Conservation (phyloP, 108 stramenopile species). For the Cyclostephanos tholiformis region DNA sequence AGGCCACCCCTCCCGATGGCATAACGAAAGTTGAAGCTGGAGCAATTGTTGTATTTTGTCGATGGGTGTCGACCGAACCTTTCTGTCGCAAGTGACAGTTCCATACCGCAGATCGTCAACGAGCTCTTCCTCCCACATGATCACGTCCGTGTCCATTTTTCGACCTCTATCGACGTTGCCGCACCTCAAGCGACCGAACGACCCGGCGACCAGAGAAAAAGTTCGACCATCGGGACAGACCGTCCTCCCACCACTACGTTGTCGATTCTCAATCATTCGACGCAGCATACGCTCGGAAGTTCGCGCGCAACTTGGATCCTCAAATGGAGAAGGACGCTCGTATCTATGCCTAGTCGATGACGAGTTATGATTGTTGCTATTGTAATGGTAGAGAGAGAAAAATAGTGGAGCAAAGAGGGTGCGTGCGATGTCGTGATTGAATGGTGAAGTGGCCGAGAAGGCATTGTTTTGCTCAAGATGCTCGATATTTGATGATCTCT, state of each 20-base stretch:
- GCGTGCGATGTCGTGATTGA: conserved; percentile 50
- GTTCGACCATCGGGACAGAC: conserved; percentile 47
- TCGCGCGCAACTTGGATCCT: conserved; percentile 44
- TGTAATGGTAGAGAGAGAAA: conserved; percentile 32
- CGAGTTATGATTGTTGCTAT: conserved; percentile 14
- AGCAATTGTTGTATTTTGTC: conserved; percentile 44
- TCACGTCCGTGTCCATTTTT: not conserved
- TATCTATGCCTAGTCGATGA: conserved; percentile 23
- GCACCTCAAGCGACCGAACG: conserved; percentile 41
- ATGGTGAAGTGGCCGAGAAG: conserved; percentile 28
- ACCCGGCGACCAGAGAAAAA: conserved; percentile 46
- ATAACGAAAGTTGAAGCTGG: conserved; percentile 43
- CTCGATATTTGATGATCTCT: not conserved
- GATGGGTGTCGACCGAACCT: conserved; percentile 22
- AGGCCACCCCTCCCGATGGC: conserved; percentile 47
- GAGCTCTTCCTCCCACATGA: conserved; percentile 41
- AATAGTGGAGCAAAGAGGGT: conserved; percentile 47
- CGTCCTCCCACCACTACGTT: conserved; percentile 50
- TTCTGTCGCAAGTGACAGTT: not conserved
- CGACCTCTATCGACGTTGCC: not conserved
- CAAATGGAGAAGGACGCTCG: conserved; percentile 38
- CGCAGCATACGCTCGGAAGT: conserved; percentile 51
- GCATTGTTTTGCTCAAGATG: not conserved
- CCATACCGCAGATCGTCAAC: conserved; percentile 21
- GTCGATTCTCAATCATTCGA: conserved; percentile 57